Base-by-base conservation (phyloP, 2,329 filamentous ascomycete genomes). In the Clarireedia homoeocarpa region DNA sequence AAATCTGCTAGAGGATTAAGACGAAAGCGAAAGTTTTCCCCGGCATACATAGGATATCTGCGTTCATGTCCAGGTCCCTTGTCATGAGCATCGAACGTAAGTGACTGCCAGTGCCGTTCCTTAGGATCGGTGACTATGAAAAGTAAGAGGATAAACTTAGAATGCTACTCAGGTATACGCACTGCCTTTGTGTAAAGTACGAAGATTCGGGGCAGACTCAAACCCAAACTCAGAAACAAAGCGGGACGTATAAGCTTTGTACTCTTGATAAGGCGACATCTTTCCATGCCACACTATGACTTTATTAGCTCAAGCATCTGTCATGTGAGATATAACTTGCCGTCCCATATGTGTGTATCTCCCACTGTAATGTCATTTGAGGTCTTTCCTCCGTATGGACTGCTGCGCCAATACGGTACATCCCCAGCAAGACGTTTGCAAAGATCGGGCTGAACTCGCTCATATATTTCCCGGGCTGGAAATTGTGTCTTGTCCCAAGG, bases 401-500 rank as follows among this genome's bases (percentile, higher is more conserved):
- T 84, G 39, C 90, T 91, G 27, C 85, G 87, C 67, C 94, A 90
- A 67, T 91, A 91, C 66, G 85, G 85, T 1, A 86, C 84, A 58
- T 78, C 77, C 1, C 89, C 88, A 9, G 81, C 79, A 50, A 90
- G 75, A 40, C 82, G 79, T 7, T 76, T 75, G 58, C 88, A 87
- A 1, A 86, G 83, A 45, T 91, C 85, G 7, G 86, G 81, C 2
- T 96, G 77, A 3, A 95, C 72, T 71, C 94, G 91, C 59, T 67
- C 65, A 46, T 66, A 67, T 10, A 67, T 66, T 53, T 61, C 57
- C 20, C 65, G 51, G 0, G 65, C 63, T 7, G 63, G 65, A 48
- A 66, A 67, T 47, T 65, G 58, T 17, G 61, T 66, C 24, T 64
- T 58, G 23, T 60, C 57, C 65, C 65, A 66, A 23, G 62, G 63